Evolutionary conservation across 257 asterid genomes (phyloP), one percentile per base, ranked within the genome.

Genomic region (Linaria vulgaris): DNA sequence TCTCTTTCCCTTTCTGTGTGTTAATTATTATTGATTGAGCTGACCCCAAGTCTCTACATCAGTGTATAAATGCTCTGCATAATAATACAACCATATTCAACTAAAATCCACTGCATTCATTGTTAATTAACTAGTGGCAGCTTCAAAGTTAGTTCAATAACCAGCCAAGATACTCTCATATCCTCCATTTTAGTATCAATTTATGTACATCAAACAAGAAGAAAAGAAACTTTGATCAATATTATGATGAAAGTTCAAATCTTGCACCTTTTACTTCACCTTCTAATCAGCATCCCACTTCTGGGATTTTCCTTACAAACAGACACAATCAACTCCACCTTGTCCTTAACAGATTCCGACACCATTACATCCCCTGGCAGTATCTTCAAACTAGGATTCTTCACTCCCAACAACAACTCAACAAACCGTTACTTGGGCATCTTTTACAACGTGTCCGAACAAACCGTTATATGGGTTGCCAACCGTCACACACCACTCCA

Each of bases 391-490:
- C 14, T 68, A 24, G 78, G 78, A 46, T 74, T 74, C 56, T 74
- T 68, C 62, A 54, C 70, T 17, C 68, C 67, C 9, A 45, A 34
- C 41, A 34, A 57, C 22, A 59, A 69, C 65, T 45, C 74, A 43
- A 52, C 66, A 10, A 59, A 50, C 23, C 63, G 74, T 17, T 81
- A 81, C 69, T 45, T 78, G 11, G 84, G 72, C 9, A 60, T 82
- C 12, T 73, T 63, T 56, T 76, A 76, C 80, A 22, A 58, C 7
- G 46, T 73, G 6, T 76, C 82, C 1, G 74, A 63, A 23, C 20
- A 60, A 52, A 66, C 76, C 3, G 74, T 69, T 13, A 13, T 57
- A 57, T 57, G 63, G 63, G 63, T 57, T 0, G 63, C 63, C 63
- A 57, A 38, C 63, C 10, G 63, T 14, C 31, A 21, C 16, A 57